Conservation (phyloP, 1,139 yeast species). For the Debaryomyces psychrophilus region DNA sequence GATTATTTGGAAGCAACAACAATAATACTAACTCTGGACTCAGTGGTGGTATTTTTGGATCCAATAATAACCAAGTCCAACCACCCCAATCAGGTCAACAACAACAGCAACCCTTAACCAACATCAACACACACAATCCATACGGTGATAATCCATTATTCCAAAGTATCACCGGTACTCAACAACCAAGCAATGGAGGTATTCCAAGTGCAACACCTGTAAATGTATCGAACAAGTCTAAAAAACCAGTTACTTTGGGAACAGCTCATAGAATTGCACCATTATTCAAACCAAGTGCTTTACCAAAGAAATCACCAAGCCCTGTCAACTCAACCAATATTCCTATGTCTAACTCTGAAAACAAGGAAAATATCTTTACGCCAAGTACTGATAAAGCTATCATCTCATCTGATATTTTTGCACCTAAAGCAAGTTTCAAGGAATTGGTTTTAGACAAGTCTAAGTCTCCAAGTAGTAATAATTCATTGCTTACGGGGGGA, state of each 20-base stretch:
- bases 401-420: constrained; percentile 69
- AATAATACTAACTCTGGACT: constrained; percentile 7
- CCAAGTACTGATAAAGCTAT: constrained; percentile 66
- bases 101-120: constrained; percentile 38
- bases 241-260: constrained; percentile 61
- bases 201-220: constrained; percentile 59
- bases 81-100: constrained; percentile 27
- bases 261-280: constrained; percentile 68
- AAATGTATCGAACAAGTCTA: constrained; percentile 35
- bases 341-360: constrained; percentile 11
- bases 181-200: constrained; percentile 17
- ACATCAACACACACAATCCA: constrained; percentile 64
- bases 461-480: constrained; percentile 13
- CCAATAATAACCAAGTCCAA: constrained; percentile 18
- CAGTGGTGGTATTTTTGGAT: constrained; percentile 31
- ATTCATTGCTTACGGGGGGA: constrained; percentile 15
- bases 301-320: constrained; percentile 13
- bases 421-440: constrained; percentile 62
- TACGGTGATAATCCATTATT: constrained; percentile 73
- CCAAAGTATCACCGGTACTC: constrained; percentile 41
- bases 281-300: constrained; percentile 32
- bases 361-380: constrained; percentile 25
- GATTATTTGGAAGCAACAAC: constrained; percentile 28
- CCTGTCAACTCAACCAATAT: constrained; percentile 4
- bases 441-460: constrained; percentile 59